Conservation (phyloP, 495 filamentous ascomycete genomes). For the Cercophora newfieldiana region DNA sequence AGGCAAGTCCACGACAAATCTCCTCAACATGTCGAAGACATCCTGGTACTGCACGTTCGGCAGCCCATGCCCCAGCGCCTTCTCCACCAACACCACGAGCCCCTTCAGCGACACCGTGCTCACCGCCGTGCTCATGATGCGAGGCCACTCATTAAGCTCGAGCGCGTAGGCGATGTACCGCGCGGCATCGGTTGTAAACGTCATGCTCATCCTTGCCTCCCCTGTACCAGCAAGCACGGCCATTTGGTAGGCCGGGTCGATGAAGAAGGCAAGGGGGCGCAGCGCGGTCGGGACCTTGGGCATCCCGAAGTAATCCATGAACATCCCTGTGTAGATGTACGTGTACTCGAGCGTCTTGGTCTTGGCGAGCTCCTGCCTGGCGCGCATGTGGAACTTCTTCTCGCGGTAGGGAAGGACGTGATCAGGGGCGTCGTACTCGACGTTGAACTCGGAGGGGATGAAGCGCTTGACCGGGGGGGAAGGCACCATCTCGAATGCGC, state of each 20-base stretch:
- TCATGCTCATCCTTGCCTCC: constrained; percentile 21
- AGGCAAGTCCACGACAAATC: constrained; percentile 7
- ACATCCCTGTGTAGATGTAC: constrained; percentile 19
- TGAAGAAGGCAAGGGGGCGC: constrained; percentile 17
- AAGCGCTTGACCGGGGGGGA: constrained; percentile 1
- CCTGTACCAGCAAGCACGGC: constrained; percentile 11
- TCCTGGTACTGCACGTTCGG: constrained; percentile 4
- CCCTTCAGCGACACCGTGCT: constrained; percentile 9
- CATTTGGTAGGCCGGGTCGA: constrained; percentile 4
- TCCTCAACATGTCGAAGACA: constrained; percentile 3
- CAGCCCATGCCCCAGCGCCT: no score
- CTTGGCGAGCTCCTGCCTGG: constrained; percentile 9
- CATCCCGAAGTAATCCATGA: constrained; percentile 20
- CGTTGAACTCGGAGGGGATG: constrained; percentile 19
- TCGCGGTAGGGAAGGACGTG: constrained; percentile 15
- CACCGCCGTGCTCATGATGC: constrained; percentile 3
- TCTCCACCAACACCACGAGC: constrained; percentile 3
- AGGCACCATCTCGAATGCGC: neutral
- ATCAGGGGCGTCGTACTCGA: constrained; percentile 15
- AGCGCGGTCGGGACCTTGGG: constrained; percentile 9
- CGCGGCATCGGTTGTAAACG: constrained; percentile 17
- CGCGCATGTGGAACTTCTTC: constrained; percentile 16
- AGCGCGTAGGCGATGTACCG: constrained; percentile 15
- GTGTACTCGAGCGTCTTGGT: constrained; percentile 17
- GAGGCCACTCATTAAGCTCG: constrained; percentile 12